Evolutionary conservation across 176 grass and related monocot species (phyloP).

Genomic region (Alopecurus myosuroides): DNA sequence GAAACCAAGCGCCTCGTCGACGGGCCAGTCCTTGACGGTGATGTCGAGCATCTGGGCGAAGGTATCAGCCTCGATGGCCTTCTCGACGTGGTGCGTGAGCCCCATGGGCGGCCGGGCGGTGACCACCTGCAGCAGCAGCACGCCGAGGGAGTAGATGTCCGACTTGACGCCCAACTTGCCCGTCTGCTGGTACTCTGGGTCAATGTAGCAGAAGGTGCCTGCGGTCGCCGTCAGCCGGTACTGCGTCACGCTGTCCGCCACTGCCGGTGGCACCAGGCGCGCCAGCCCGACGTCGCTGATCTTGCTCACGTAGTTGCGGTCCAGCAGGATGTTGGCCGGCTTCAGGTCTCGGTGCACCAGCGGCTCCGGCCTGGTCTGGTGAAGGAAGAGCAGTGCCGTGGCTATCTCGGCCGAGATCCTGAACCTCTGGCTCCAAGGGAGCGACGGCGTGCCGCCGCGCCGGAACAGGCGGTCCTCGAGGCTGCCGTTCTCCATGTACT

Average conservation of each 20-base stretch:
- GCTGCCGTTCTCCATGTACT: constrained; percentile 95
- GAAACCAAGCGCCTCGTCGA: constrained; percentile 61
- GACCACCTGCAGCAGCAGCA: constrained; percentile 84
- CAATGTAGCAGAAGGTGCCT: constrained; percentile 96
- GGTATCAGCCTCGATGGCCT: constrained; percentile 61
- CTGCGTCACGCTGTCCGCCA: constrained; percentile 81
- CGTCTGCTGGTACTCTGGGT: constrained; percentile 98
- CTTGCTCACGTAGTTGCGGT: constrained; percentile 95
- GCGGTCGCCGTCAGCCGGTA: constrained; percentile 86
- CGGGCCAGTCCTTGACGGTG: constrained; percentile 73
- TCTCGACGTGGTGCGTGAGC: constrained; percentile 81
- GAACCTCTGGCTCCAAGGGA: constrained; percentile 73
- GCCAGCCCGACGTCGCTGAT: constrained; percentile 93
- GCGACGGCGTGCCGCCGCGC: constrained; percentile 51
- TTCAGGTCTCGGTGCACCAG: constrained; percentile 93
- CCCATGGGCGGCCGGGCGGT: constrained; percentile 83
- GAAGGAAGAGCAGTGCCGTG: constrained; percentile 76
- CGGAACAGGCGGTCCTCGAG: constrained; percentile 80
- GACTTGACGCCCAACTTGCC: constrained; percentile 86
- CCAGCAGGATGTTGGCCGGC: constrained; percentile 89
- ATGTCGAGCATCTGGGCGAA: constrained; percentile 72
- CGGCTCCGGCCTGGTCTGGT: constrained; percentile 87
- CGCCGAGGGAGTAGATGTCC: constrained; percentile 91
- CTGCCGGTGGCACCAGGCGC: constrained; percentile 67
- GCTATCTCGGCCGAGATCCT: constrained; percentile 78